These are phyloP conservation scores for Eucalyptus melliodora DNA, from an alignment of 345 rosid genomes.

Conservation along the genomic window DNA sequence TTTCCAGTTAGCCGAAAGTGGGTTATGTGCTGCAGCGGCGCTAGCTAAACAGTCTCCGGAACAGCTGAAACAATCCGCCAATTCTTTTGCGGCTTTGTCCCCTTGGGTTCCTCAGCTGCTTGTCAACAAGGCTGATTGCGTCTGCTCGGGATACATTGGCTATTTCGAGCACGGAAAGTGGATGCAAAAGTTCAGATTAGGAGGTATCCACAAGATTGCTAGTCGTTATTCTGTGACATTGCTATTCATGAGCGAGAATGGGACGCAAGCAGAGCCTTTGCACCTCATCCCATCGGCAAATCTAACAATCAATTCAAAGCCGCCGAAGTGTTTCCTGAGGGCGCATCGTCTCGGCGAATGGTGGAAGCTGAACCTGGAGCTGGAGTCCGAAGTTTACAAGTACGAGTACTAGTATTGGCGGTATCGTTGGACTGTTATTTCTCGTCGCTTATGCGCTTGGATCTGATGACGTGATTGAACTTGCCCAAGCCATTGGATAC, in stretches of 20 bases:
- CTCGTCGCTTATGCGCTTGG: neutral
- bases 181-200: neutral
- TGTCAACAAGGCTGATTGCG: constrained; percentile 53
- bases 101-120: constrained; percentile 46
- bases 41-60: constrained; percentile 31
- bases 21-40: constrained; percentile 74
- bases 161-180: constrained; percentile 75
- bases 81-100: constrained; percentile 40
- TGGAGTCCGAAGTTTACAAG: constrained; percentile 57
- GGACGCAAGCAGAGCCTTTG: constrained; percentile 44
- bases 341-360: constrained; percentile 89
- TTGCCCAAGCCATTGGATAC: too few species aligned
- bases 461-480: neutral
- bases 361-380: constrained; percentile 55
- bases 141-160: constrained; percentile 74
- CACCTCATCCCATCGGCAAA: constrained; percentile 77
- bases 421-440: neutral
- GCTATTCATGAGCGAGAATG: constrained; percentile 45
- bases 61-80: constrained; percentile 9
- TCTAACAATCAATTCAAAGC: constrained; percentile 25
- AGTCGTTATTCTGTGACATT: constrained; percentile 59
- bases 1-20: constrained; percentile 44
- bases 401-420: constrained; percentile 11
- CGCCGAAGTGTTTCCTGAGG: constrained; percentile 30
- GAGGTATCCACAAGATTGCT: constrained; percentile 38